Conservation (phyloP, 768 basidiomycete genomes). For the Porphyrellus cyaneotinctus region DNA sequence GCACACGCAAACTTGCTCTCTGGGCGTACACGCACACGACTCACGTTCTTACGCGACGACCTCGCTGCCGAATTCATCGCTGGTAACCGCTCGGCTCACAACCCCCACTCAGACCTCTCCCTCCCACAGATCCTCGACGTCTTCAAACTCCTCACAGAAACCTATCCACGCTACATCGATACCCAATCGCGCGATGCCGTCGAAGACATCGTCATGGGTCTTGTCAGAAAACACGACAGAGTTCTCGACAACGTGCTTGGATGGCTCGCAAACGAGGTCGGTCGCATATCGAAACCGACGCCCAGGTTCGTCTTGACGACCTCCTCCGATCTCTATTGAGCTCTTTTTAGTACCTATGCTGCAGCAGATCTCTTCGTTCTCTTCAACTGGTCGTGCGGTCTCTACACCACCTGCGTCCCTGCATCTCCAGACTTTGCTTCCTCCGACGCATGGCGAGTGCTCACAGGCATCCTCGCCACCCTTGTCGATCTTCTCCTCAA, state of each 20-base stretch:
- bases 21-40: conserved; percentile 50
- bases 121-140: conserved; percentile 63
- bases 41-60: conserved; percentile 61
- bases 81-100: conserved; percentile 5
- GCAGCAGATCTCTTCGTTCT: conserved; percentile 63
- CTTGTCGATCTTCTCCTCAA: conserved; percentile 58
- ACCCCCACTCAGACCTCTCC: conserved; percentile 45
- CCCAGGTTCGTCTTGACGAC: conserved; percentile 58
- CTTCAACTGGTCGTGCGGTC: conserved; percentile 63
- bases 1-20: conserved; percentile 50
- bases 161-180: conserved; percentile 79
- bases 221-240: conserved; percentile 66
- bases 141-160: conserved; percentile 67
- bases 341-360: conserved; percentile 44
- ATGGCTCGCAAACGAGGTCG: conserved; percentile 71
- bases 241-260: conserved; percentile 68
- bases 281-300: conserved; percentile 49
- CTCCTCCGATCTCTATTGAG: background rate
- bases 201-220: conserved; percentile 57
- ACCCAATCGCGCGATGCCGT: conserved; percentile 65
- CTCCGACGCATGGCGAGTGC: conserved; percentile 46
- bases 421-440: conserved; percentile 42
- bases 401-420: conserved; percentile 52
- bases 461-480: conserved; percentile 54
- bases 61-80: conserved; percentile 51